Evolutionary conservation across 2,329 filamentous ascomycete genomes (phyloP), one percentile per base, ranked within the genome.

Genomic region (Cladosporium cucumerinum): DNA sequence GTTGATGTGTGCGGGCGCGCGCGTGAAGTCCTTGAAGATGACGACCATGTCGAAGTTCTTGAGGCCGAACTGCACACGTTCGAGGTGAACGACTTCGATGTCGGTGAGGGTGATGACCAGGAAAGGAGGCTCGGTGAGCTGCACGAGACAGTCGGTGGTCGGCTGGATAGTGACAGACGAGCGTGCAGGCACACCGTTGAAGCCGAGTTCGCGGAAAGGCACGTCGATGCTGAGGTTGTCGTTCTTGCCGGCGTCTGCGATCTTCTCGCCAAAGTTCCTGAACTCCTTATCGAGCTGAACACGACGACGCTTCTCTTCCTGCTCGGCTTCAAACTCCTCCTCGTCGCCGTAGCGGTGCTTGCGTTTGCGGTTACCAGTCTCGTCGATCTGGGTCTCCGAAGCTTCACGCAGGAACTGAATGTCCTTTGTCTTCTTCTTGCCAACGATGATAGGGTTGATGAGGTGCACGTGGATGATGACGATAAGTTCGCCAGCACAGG

Each of bases 21-120:
- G 87, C 62, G 90, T 87, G 79, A 97, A 98, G 80, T 99, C 95
- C 75, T 98, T 98, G 84, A 97, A 98, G 43, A 99, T 91, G 74
- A 98, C 93, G 23, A 99, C 95, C 78, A 99, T 88, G 79, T 99
- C 95, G 77, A 99, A 99, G 79, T 99, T 99, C 84, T 98, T 97
- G 67, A 99, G 85, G 36, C 95, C 96, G 74, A 99, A 99, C 76
- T 88, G 87, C 21, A 99, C 95, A 81, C 94, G 91, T 78, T 99
- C 95, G 66, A 99, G 82, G 80, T 99, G 95, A 18, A 95, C 95
- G 71, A 98, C 86, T 78, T 99, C 95, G 69, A 99, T 95, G 74
- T 99, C 95, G 59, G 94, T 93, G 36, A 99, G 86, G 0, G 95
- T 97, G 70, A 99, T 85, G 59, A 97, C 95, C 82, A 96, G 90